These are phyloP conservation scores for Colletotrichum navitas DNA, from an alignment of 2,329 filamentous ascomycete species.

Conservation along the genomic window DNA sequence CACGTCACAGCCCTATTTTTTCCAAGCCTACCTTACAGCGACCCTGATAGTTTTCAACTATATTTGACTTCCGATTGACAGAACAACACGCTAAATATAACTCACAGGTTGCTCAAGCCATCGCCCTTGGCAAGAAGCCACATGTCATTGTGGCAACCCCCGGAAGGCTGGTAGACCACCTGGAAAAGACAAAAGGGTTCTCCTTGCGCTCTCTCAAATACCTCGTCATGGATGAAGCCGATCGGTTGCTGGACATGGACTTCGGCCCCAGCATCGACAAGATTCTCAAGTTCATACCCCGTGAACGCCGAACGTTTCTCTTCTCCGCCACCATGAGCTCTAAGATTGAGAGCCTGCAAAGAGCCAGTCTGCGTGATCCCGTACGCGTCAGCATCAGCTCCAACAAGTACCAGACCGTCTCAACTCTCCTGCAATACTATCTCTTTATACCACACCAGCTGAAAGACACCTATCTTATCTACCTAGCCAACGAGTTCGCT, in stretches of 20 bases:
- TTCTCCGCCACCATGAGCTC: constrained; percentile 96
- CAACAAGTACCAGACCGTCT: constrained; percentile 91
- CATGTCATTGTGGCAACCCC: constrained; percentile 84
- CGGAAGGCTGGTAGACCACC: constrained; percentile 71
- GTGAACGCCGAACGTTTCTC: constrained; percentile 83
- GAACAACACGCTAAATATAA: not conserved
- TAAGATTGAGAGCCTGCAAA: constrained; percentile 92
- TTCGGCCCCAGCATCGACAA: constrained; percentile 95
- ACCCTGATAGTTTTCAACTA: not conserved
- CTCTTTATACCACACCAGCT: constrained; percentile 86
- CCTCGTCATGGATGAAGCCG: constrained; percentile 95
- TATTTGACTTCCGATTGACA: not conserved
- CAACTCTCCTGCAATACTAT: constrained; percentile 87
- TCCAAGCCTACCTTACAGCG: not conserved
- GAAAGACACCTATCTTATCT: constrained; percentile 92
- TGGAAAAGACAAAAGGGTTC: constrained; percentile 98
- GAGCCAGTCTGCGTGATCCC: constrained; percentile 88
- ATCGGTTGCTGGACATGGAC: constrained; percentile 91
- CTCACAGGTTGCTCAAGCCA: constrained; percentile 79
- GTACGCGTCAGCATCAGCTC: constrained; percentile 84
- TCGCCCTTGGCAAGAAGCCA: constrained; percentile 94
- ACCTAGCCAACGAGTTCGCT: constrained; percentile 85
- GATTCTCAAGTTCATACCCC: constrained; percentile 88
- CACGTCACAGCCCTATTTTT: not conserved
- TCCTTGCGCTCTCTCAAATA: constrained; percentile 85